Base-by-base conservation (phyloP, 306 rosid genomes). In the Prunus salicina region DNA sequence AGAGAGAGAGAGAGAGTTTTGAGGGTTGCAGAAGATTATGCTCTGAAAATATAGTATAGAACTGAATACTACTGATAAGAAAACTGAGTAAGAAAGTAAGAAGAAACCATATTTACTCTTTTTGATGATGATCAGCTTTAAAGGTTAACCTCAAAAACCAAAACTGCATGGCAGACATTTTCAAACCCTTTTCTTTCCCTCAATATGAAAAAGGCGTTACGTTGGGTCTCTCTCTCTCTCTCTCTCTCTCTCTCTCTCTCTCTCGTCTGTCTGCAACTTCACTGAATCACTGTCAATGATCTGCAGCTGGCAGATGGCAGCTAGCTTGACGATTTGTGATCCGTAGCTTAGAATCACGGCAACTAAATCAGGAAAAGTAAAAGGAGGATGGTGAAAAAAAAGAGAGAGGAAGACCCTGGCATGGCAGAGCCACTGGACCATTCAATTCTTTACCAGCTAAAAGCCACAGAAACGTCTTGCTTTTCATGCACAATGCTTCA, bases 271-370 rank as follows among this genome's bases (percentile, higher is more conserved):
- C 22, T 74, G 72, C 71, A 67, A 19, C 84, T 82, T 84, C 84
- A 80, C 30, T 28, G 30, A 28, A 28, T 28, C 30, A 28, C 75
- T 82, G 56, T n/a, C 62, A 78, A 78, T 82, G 25, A 19, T 10
- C 50, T 19, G 70, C 22, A 27, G 67, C 78, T 80, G 73, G 70
- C 22, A 27, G 71, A 75, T 80, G 79, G 76, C 87, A 78, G 84
- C 86, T 82, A 78, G 84, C 86, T 84, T 84, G 87, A 80, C 86
- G 73, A 61, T 72, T 72, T 64, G 83, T 79, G 78, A 84, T 81
- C 81, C 64, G 76, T 74, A n/a, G 2, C 30, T 28, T 28, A 62
- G 50, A 52, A 41, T 71, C 58, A 78, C 80, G n/a, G 70, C 74
- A 74, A 34, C 79, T 38, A 84, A 85, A 81, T 81, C 83, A 80